A percentile compares a stretch with the other conserved stretches of the same genome.
Conservation (phyloP, 2,329 filamentous ascomycete species). For the Penicillium sp. region DNA sequence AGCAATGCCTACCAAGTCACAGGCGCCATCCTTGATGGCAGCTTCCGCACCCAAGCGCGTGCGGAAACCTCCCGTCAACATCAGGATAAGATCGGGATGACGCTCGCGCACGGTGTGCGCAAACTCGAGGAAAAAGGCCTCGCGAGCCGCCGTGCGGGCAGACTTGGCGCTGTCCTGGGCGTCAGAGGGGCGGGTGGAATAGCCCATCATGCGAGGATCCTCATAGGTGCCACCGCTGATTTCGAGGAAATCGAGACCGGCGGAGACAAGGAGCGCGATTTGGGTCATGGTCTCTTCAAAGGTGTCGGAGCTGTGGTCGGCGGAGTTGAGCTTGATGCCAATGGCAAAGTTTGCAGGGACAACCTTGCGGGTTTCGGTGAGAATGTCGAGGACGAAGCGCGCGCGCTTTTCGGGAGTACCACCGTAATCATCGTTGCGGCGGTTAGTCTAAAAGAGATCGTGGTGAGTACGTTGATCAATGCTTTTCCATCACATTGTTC, state of each 20-base stretch:
- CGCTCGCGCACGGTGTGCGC: constrained; percentile 46
- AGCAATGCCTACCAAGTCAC: constrained; percentile 47
- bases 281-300: constrained; percentile 53
- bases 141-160: constrained; percentile 49
- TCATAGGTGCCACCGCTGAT: constrained; percentile 60
- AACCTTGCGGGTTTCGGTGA: constrained; percentile 37
- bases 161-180: constrained; percentile 20
- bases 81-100: constrained; percentile 44
- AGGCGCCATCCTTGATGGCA: constrained; percentile 43
- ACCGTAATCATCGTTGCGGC: constrained; percentile 45
- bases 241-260: constrained; percentile 60
- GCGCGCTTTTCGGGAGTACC: constrained; percentile 43
- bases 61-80: constrained; percentile 61
- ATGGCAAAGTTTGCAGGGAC: constrained; percentile 42
- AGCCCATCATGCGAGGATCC: constrained; percentile 42
- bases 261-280: constrained; percentile 41
- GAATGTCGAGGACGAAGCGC: constrained; percentile 42
- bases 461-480: background rate
- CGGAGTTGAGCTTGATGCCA: constrained; percentile 48
- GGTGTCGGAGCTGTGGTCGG: constrained; percentile 38
- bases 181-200: constrained; percentile 9
- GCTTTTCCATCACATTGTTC: background rate
- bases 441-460: constrained; percentile 34
- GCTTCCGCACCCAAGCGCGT: constrained; percentile 47
- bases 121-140: constrained; percentile 66